These are phyloP conservation scores for Aphanomyces invadans DNA, from an alignment of 352 stramenopile species.

Conservation along the genomic window DNA sequence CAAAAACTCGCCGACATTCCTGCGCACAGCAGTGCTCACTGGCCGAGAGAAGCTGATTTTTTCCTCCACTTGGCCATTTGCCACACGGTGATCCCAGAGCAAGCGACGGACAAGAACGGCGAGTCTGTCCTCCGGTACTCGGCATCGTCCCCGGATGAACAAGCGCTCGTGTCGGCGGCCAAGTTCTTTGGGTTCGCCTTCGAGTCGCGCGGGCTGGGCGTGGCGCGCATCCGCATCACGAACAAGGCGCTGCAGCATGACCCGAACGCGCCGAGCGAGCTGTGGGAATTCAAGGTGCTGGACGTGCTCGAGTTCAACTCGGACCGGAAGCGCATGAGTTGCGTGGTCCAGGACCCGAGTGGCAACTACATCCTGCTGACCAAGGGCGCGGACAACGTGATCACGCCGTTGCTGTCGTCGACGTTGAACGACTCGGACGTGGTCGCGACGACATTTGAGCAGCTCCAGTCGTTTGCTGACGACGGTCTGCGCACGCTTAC, in stretches of 20 bases:
- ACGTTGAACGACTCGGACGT: slow-evolving; percentile 47
- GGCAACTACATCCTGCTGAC: slow-evolving; percentile 60
- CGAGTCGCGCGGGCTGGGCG: slow-evolving; percentile 49
- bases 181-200: slow-evolving; percentile 76
- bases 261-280: slow-evolving; percentile 32
- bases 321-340: slow-evolving; percentile 71
- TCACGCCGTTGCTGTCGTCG: slow-evolving; percentile 73
- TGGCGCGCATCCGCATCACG: slow-evolving; percentile 48
- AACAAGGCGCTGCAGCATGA: slow-evolving; percentile 39
- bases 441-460: slow-evolving; percentile 46
- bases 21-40: slow-evolving; percentile 27
- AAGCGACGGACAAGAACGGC: slow-evolving; percentile 35
- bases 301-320: slow-evolving; percentile 96
- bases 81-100: slow-evolving; percentile 69
- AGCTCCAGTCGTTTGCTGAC: slow-evolving; percentile 73
- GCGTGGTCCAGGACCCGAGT: slow-evolving; percentile 63
- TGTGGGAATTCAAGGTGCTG: slow-evolving; percentile 75
- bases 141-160: slow-evolving; percentile 79
- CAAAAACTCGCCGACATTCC: slow-evolving; percentile 34
- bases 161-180: slow-evolving; percentile 82
- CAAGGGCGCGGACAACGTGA: slow-evolving; percentile 92
- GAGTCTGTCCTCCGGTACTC: slow-evolving; percentile 48
- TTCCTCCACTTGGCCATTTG: slow-evolving; percentile 78
- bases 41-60: slow-evolving; percentile 56
- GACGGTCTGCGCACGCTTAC: slow-evolving; percentile 81